phyloP scores from a whole-genome alignment of 2,329 filamentous ascomycete genomes.

The Elsinoe perseae region DNA sequence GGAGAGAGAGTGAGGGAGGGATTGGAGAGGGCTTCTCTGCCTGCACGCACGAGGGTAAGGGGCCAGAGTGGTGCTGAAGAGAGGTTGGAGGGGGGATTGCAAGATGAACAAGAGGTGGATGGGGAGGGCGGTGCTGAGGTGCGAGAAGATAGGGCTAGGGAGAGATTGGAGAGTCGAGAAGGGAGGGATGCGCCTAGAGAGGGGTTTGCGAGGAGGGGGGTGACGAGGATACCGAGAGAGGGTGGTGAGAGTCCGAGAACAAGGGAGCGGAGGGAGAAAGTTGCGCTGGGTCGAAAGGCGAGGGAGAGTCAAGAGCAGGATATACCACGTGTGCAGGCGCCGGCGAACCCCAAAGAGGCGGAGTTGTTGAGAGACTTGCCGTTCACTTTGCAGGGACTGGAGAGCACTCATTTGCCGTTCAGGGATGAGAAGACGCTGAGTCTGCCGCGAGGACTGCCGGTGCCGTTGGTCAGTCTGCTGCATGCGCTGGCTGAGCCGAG shows the following conservation, averaged over 20 bases:
- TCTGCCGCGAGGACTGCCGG: slow-evolving; percentile 69
- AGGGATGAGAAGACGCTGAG: slow-evolving; percentile 60
- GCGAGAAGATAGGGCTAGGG: slow-evolving; percentile 29
- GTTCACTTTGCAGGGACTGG: slow-evolving; percentile 86
- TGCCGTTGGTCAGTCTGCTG: slow-evolving; percentile 77
- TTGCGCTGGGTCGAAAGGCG: neutral
- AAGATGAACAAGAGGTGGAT: neutral
- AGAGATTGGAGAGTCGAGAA: neutral
- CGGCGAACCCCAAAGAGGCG: slow-evolving; percentile 31
- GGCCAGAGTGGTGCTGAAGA: slow-evolving; percentile 17
- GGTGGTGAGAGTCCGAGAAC: slow-evolving; percentile 21
- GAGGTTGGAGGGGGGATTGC: slow-evolving; percentile 8
- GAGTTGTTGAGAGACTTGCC: slow-evolving; percentile 61
- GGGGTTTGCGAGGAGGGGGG: slow-evolving; percentile 41
- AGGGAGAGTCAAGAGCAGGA: slow-evolving; percentile 6
- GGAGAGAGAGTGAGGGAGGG: slow-evolving; percentile 3
- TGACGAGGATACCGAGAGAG: slow-evolving; percentile 32
- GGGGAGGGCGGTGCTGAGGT: slow-evolving; percentile 18
- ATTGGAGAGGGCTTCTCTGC: neutral
- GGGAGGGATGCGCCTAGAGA: slow-evolving; percentile 17
- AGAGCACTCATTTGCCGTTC: slow-evolving; percentile 77
- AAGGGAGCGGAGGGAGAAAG: neutral
- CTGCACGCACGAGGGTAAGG: slow-evolving; percentile 3
- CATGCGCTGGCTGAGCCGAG: slow-evolving; percentile 90
- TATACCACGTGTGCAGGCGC: neutral